Evolutionary conservation across 148 eudicot genomes (phyloP).

Genomic region (Linanthus parryae): DNA sequence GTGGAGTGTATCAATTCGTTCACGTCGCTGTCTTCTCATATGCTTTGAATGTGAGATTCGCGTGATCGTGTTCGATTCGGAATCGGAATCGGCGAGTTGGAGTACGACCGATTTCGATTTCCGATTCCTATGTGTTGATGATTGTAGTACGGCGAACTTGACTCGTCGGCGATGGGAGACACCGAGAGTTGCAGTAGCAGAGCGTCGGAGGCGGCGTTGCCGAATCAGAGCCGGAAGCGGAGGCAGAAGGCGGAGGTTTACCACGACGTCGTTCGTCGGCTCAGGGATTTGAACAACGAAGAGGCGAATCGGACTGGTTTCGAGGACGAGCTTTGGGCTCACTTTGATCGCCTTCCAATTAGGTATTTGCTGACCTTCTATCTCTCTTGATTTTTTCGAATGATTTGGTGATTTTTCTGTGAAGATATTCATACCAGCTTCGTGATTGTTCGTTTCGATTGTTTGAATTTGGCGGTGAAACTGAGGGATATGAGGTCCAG

Average conservation of each 20-base stretch:
- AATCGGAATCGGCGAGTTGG: slow-evolving; percentile 4
- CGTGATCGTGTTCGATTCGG: slow-evolving; percentile 16
- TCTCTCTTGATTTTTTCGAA: background rate
- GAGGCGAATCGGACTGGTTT: slow-evolving; percentile 33
- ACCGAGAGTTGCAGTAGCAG: slow-evolving; percentile 45
- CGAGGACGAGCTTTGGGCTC: slow-evolving; percentile 44
- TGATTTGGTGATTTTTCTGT: background rate
- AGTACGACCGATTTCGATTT: background rate
- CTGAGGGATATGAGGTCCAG: background rate
- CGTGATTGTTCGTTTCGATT: background rate
- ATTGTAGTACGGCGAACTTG: background rate
- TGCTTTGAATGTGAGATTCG: slow-evolving; percentile 11
- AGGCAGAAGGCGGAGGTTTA: slow-evolving; percentile 37
- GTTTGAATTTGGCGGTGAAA: slow-evolving; percentile 5
- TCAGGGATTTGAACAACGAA: slow-evolving; percentile 20
- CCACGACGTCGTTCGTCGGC: slow-evolving; percentile 24
- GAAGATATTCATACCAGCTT: background rate
- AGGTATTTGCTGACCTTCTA: slow-evolving; percentile 18
- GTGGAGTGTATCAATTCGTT: background rate
- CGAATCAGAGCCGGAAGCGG: slow-evolving; percentile 24
- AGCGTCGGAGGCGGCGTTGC: slow-evolving; percentile 26
- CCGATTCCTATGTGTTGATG: background rate
- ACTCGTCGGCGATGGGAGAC: slow-evolving; percentile 21
- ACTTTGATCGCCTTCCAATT: slow-evolving; percentile 34
- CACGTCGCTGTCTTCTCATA: slow-evolving; percentile 9